Evolutionary conservation across 176 grass and related monocot genomes (phyloP), one percentile per base, ranked within the genome.

Genomic region (Puccinellia tenuiflora): DNA sequence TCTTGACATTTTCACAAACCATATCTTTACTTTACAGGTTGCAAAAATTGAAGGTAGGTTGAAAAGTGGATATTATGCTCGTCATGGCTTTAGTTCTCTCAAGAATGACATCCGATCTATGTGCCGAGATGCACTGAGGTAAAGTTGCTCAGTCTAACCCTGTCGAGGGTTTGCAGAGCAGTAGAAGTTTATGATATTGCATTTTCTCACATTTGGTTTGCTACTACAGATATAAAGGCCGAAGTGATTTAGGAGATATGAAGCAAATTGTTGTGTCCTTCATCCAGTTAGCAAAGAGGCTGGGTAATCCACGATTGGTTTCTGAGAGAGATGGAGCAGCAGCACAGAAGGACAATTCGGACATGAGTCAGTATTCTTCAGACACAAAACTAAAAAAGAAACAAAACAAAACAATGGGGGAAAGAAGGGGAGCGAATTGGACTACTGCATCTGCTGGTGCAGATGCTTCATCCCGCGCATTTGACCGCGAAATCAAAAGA

Each of bases 401-500:
- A 82, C 91, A 95, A 90, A 91, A 71, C 53, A 99, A 87, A 93
- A 28, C 37, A 53, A 57, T 35, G 17, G 46, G 55, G 60, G 89
- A 94, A 91, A 89, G 85, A 55, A 97, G 88, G 80, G 86, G 83
- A 82, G 64, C 70, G 57, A 94, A 91, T 88, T 85, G 40, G 60
- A 48, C 38, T 82, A 57, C 61, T 85, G 62, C 83, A 9, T 82
- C 74, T 83, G 68, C 60, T 76, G 86, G 77, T 79, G 79, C 52
- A 79, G 92, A 94, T 79, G 79, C 79, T 82, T 89, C 84, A 82
- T 84, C 92, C 69, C 88, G 79, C 83, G 79, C 89, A 73, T 90
- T 99, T 74, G 96, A 99, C 64, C 93, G 89, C 67, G 91, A 96
- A 90, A 99, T 99, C 78, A 99, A 99, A 83, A 93, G 93, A 79